These are phyloP conservation scores for Pyrus pyrifolia DNA, from an alignment of 306 rosid species.

Conservation along the genomic window DNA sequence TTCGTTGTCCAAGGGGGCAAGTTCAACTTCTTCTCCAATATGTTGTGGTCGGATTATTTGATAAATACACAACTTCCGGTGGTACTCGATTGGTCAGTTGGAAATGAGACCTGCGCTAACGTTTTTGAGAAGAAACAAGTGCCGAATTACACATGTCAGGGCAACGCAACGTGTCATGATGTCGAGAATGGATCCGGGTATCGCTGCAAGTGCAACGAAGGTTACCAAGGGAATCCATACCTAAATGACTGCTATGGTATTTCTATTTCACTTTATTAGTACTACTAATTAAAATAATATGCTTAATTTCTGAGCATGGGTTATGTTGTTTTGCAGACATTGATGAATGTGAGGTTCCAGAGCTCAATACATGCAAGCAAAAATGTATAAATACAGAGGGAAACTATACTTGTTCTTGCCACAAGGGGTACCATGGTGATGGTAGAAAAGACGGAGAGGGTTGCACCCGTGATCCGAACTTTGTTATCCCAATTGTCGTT, in stretches of 20 bases:
- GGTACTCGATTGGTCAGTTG: no score
- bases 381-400: slow-evolving; percentile 7
- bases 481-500: not conserved
- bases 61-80: not conserved
- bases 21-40: not conserved
- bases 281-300: not conserved
- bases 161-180: not conserved
- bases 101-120: not conserved
- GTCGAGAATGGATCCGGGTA: slow-evolving; percentile 14
- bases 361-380: not conserved
- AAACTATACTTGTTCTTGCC: not conserved
- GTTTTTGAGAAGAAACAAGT: slow-evolving; percentile 7
- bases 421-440: slow-evolving; percentile 4
- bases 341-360: slow-evolving; percentile 1
- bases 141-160: slow-evolving; percentile 6
- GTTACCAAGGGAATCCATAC: slow-evolving; percentile 41
- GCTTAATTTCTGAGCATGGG: not conserved
- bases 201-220: slow-evolving; percentile 28
- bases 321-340: slow-evolving; percentile 1
- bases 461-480: not conserved
- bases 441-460: not conserved
- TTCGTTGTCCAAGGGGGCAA: slow-evolving; percentile 9
- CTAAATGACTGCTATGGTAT: slow-evolving; percentile 31
- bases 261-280: not conserved
- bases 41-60: not conserved